Evolutionary conservation across 2,329 filamentous ascomycete genomes (phyloP).

Genomic region (Penicillium aurantiogriseum): DNA sequence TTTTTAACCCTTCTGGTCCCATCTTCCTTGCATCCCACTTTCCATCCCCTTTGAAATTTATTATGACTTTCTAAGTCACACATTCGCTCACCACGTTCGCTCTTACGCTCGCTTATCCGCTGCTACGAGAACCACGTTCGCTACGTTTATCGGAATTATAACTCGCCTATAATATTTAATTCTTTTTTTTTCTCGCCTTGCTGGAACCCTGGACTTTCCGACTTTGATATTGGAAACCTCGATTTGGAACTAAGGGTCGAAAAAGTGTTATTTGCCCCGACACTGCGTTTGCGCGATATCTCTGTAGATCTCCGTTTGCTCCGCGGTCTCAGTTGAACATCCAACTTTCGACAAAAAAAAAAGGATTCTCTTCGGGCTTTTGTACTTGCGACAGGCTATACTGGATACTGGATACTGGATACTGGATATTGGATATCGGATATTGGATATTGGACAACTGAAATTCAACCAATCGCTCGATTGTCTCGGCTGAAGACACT

Average conservation of each 20-base stretch:
- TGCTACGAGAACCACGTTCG: slow-evolving; percentile 41
- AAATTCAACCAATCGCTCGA: slow-evolving; percentile 1
- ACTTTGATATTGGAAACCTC: neutral
- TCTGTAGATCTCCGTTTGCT: slow-evolving; percentile 16
- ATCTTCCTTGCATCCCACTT: slow-evolving; percentile 19
- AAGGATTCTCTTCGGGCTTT: neutral
- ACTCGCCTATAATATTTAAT: slow-evolving; percentile 30
- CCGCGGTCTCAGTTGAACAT: slow-evolving; percentile 6
- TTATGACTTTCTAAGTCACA: slow-evolving; percentile 34
- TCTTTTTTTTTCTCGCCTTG: neutral
- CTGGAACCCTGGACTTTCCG: slow-evolving; percentile 8
- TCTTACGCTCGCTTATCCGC: slow-evolving; percentile 38
- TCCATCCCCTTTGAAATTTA: slow-evolving; percentile 16
- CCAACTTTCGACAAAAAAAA: neutral
- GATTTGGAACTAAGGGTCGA: slow-evolving; percentile 6
- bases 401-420: too few relatives aligned
- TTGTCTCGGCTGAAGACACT: slow-evolving; percentile 25
- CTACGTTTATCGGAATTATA: slow-evolving; percentile 30
- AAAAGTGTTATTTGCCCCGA: slow-evolving; percentile 8
- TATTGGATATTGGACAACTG: neutral
- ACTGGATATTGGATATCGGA: neutral
- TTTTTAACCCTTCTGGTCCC: slow-evolving; percentile 30
- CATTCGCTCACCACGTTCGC: slow-evolving; percentile 41
- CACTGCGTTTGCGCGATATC: slow-evolving; percentile 21
- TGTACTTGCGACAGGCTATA: neutral